Percentiles rank a stretch among this genome's conserved stretches.
These are phyloP conservation scores for Quercus bicolor DNA, from an alignment of 306 rosid genomes.

Conservation along the genomic window DNA sequence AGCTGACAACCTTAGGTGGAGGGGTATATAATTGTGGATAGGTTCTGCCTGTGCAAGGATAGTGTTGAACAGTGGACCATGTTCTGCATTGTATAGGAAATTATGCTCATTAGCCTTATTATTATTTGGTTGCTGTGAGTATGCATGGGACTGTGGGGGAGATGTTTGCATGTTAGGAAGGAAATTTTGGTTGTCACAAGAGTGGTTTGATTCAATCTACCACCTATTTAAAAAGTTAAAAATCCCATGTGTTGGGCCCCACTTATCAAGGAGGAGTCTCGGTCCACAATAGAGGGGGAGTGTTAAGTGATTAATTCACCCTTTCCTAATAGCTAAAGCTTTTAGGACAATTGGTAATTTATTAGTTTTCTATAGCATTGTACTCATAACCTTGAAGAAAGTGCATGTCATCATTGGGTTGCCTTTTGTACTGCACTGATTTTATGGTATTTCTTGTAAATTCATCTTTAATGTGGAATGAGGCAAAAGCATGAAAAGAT, in stretches of 20 bases:
- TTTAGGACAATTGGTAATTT: too few species aligned
- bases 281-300: too few species aligned
- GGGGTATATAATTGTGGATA: not conserved
- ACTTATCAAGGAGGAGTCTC: too few species aligned
- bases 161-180: not conserved
- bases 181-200: not conserved
- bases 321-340: too few species aligned
- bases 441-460: not conserved
- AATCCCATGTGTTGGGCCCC: too few species aligned
- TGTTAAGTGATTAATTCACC: too few species aligned
- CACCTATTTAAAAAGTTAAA: too few species aligned
- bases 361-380: not conserved
- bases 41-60: not conserved
- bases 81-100: not conserved
- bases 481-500: not conserved
- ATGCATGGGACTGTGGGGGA: not conserved
- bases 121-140: not conserved
- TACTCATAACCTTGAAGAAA: not conserved
- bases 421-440: not conserved
- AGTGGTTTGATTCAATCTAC: not conserved
- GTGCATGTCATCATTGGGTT: not conserved
- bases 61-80: not conserved
- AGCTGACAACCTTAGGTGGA: not conserved
- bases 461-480: not conserved
- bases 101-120: not conserved